Evolutionary conservation across 257 asterid genomes (phyloP), one percentile per base, ranked within the genome.

Genomic region (Petunia secreta): DNA sequence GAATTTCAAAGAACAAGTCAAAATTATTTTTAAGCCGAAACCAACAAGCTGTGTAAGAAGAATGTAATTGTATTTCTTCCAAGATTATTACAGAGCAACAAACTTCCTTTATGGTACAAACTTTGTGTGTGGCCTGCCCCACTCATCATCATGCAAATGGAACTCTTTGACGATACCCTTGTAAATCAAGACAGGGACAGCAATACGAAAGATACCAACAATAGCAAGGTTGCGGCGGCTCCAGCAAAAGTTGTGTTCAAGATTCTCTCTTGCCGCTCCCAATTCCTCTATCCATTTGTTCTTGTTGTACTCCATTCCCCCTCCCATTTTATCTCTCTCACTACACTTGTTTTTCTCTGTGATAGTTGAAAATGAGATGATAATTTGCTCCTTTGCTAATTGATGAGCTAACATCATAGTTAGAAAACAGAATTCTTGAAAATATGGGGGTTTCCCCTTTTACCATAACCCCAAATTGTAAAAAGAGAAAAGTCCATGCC

Each of bases 81-180:
- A 85, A 82, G 25, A 77, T 87, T 83, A 84, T 84, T 81, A 52
- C 43, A 80, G 48, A 34, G 58, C 78, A 75, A 25, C 60, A 77
- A 63, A 40, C 37, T 75, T 63, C 80, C 81, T 76, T 82, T 38
- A 10, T 34, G 71, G 83, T 38, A 75, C 54, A 78, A 89, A 94
- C 81, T 94, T 89, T 82, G 92, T 86, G 79, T 85, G 62, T 9
- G 97, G 95, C 82, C 89, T 91, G 80, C 93, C 94, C 57, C 94
- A 94, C 82, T 92, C 98, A 76, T 94, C 97, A 59, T 94, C 98
- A 90, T 92, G 95, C 98, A 92, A 91, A 85, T 93, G 93, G 25
- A 95, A 95, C 78, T 95, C 98, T 41, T 85, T 91, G 89, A 95
- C 87, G 87, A 95, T 91, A 84, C 98, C 98, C 81, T 92, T 91